Evolutionary conservation across 129 eudicot species (phyloP).

Genomic region (Centaurea solstitialis): DNA sequence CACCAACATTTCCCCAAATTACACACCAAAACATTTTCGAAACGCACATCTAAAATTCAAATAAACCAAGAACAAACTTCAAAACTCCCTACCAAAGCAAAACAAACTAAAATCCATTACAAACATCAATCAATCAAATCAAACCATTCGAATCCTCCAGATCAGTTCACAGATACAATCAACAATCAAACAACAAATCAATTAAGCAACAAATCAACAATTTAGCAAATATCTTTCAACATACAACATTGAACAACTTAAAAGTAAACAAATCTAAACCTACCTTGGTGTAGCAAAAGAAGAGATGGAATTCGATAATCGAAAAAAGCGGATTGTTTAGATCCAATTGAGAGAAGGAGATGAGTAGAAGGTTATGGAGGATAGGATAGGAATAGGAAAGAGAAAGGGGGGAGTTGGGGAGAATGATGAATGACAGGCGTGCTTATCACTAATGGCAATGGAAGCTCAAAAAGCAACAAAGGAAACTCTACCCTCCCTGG

Average conservation of each 20-base stretch:
- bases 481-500: too few species aligned
- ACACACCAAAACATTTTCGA: slow-evolving; percentile 10
- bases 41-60: slow-evolving; percentile 7
- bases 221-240: not conserved
- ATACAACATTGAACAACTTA: not conserved
- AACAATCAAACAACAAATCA: not conserved
- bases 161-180: slow-evolving; percentile 16
- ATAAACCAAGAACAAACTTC: slow-evolving; percentile 1
- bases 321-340: not conserved
- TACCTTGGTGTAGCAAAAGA: slow-evolving; percentile 22
- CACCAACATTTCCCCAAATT: slow-evolving; percentile 22
- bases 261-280: not conserved
- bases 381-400: slow-evolving; percentile 22
- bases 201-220: not conserved
- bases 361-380: slow-evolving; percentile 9
- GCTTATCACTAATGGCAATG: slow-evolving; percentile 81
- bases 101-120: not conserved
- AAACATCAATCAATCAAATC: not conserved
- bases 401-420: slow-evolving; percentile 46
- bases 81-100: not conserved
- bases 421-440: slow-evolving; percentile 94
- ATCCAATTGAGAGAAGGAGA: slow-evolving; percentile 18
- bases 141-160: slow-evolving; percentile 24
- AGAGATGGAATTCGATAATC: slow-evolving; percentile 10
- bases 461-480: slow-evolving; percentile 35